Percentiles rank a stretch among this genome's conserved stretches.
phyloP scores from a whole-genome alignment of 305 asterid species.

The Fraxinus angustifolia region DNA sequence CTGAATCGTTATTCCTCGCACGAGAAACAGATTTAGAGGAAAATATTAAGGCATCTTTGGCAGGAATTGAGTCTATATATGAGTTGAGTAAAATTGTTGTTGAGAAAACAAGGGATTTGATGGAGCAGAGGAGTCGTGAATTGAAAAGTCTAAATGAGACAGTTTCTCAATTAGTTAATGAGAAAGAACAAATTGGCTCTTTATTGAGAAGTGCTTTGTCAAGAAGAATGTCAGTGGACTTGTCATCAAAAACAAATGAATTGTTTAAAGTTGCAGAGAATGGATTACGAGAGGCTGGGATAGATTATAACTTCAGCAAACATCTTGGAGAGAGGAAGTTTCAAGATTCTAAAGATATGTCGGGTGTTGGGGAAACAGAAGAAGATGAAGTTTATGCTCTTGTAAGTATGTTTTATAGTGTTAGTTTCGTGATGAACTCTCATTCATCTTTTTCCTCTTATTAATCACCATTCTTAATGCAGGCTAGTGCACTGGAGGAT shows the following conservation, averaged over 20 bases:
- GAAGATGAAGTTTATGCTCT: conserved; percentile 79
- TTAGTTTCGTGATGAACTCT: conserved; percentile 6
- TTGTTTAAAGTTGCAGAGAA: conserved; percentile 87
- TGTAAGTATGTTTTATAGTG: conserved; percentile 29
- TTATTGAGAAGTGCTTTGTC: conserved; percentile 80
- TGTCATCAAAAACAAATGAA: conserved; percentile 73
- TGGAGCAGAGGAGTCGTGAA: conserved; percentile 65
- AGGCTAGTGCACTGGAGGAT: conserved; percentile 72
- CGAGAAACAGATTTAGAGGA: conserved; percentile 83
- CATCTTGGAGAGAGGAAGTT: conserved; percentile 30
- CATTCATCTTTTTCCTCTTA: conserved; percentile 19
- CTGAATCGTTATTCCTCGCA: conserved; percentile 82
- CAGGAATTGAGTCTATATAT: conserved; percentile 80
- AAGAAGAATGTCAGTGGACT: conserved; percentile 65
- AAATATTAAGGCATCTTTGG: conserved; percentile 75
- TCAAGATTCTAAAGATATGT: conserved; percentile 43
- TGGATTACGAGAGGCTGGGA: conserved; percentile 82
- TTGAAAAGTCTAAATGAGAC: conserved; percentile 59
- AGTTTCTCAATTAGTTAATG: conserved; percentile 67
- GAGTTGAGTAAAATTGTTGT: conserved; percentile 67
- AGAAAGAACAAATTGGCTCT: conserved; percentile 88
- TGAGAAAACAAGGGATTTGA: conserved; percentile 58
- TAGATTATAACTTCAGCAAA: conserved; percentile 70
- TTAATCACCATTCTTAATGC: conserved; percentile 24
- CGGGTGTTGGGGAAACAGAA: conserved; percentile 45